Conservation (phyloP, 2,329 filamentous ascomycete genomes). For the Chaetomiaceae sp. region DNA sequence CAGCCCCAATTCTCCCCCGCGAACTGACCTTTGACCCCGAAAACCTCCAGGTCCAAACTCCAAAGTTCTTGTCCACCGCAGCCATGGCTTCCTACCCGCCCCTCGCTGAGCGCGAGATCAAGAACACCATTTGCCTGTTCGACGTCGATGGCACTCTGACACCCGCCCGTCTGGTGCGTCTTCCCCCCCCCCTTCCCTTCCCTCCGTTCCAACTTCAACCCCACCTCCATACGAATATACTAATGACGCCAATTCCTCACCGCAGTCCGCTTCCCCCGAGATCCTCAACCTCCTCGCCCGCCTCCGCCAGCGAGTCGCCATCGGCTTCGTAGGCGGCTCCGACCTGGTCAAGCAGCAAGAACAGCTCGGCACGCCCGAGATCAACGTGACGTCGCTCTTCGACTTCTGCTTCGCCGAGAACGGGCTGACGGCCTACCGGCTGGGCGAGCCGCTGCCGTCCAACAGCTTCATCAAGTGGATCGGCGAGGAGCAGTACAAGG, state of each 20-base stretch:
- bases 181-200: not conserved
- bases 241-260: too few species aligned
- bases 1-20: not conserved
- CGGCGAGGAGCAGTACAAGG: slow-evolving; percentile 78
- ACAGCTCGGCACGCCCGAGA: slow-evolving; percentile 69
- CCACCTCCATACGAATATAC: too few species aligned
- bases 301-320: slow-evolving; percentile 81
- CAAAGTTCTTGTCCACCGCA: not conserved
- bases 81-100: slow-evolving; percentile 55
- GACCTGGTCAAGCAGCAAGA: slow-evolving; percentile 94
- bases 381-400: slow-evolving; percentile 78
- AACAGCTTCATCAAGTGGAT: slow-evolving; percentile 90
- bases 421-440: slow-evolving; percentile 83
- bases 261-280: slow-evolving; percentile 67
- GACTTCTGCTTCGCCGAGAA: slow-evolving; percentile 99
- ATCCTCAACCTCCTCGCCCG: slow-evolving; percentile 75
- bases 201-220: too few species aligned
- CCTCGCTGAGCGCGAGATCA: slow-evolving; percentile 76
- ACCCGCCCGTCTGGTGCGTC: slow-evolving; percentile 67
- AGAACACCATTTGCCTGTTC: slow-evolving; percentile 92
- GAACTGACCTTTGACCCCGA: too few species aligned
- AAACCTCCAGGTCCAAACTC: too few species aligned
- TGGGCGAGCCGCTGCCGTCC: slow-evolving; percentile 69
- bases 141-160: slow-evolving; percentile 95
- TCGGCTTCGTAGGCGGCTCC: slow-evolving; percentile 89